These are phyloP conservation scores for Trichomonas vaginalis DNA, from an alignment of 208 protist genomes.

Conservation along the genomic window DNA sequence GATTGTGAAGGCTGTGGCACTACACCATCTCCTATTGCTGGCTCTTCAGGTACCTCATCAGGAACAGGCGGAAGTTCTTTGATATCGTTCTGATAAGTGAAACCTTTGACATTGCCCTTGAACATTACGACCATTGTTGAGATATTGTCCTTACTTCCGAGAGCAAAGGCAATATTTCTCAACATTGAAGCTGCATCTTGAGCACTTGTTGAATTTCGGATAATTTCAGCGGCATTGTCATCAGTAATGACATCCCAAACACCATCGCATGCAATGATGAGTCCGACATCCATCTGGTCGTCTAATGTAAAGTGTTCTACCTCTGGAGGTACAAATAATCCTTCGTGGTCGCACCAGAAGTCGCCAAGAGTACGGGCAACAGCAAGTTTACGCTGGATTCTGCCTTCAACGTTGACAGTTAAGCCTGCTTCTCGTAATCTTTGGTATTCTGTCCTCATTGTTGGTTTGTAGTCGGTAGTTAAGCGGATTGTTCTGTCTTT, in stretches of 20 bases:
- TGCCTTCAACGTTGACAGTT: not conserved
- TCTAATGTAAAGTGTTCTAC: not conserved
- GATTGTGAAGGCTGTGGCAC: not conserved
- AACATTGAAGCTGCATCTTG: not conserved
- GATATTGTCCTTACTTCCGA: not conserved
- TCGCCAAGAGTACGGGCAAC: conserved; percentile 1
- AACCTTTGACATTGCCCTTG: not conserved
- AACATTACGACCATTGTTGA: not conserved
- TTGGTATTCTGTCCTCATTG: not conserved
- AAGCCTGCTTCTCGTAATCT: not conserved
- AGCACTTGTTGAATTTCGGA: not conserved
- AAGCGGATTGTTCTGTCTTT: not conserved
- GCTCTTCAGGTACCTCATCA: not conserved
- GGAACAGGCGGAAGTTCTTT: not conserved
- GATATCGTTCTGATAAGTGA: not conserved
- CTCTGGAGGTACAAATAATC: not conserved
- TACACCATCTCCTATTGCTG: not conserved
- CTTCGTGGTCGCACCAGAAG: not conserved
- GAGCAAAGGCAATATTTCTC: not conserved
- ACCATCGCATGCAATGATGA: not conserved
- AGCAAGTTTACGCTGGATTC: not conserved
- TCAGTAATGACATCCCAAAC: not conserved
- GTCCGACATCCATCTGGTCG: not conserved
- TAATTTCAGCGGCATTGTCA: not conserved
- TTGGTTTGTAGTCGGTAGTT: not conserved